Evolutionary conservation across 805 yeast species (phyloP).

Genomic region (Starmerella riodocensis): DNA sequence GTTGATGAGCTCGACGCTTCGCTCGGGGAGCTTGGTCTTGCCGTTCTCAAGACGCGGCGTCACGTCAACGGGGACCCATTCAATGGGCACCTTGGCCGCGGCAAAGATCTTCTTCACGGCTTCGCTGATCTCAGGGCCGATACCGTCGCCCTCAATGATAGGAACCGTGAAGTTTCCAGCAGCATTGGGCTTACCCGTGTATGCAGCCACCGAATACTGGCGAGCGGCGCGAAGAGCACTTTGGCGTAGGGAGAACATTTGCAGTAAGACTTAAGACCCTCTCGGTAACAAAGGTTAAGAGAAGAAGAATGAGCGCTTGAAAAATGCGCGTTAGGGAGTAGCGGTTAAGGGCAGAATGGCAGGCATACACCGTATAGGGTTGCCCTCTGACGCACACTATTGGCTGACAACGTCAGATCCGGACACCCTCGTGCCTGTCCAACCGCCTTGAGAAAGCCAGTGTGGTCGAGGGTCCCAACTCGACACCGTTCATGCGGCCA

Average conservation of each 20-base stretch:
- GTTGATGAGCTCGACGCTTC: constrained; percentile 85
- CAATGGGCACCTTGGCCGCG: constrained; percentile 91
- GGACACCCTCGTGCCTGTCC: too few species aligned
- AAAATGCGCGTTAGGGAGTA: too few species aligned
- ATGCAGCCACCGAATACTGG: constrained; percentile 30
- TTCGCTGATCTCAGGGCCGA: constrained; percentile 88
- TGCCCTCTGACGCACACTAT: too few species aligned
- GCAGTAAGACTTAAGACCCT: not conserved
- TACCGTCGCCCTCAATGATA: constrained; percentile 96
- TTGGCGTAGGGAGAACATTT: constrained; percentile 14
- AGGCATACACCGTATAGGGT: too few species aligned
- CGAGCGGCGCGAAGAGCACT: constrained; percentile 10
- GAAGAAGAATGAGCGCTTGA: too few species aligned
- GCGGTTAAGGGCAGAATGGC: too few species aligned
- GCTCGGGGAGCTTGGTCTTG: constrained; percentile 81
- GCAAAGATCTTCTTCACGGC: constrained; percentile 86
- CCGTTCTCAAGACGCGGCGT: constrained; percentile 87
- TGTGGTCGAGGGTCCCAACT: too few species aligned
- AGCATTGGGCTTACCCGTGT: constrained; percentile 31
- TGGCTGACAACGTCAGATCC: too few species aligned
- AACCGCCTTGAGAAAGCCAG: too few species aligned
- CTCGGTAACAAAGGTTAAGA: too few species aligned
- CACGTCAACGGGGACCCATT: constrained; percentile 95
- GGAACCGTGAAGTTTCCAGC: constrained; percentile 83
- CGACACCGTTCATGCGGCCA: too few species aligned